Conservation (phyloP, 2,329 filamentous ascomycete genomes). For the Fusarium sublunatum region DNA sequence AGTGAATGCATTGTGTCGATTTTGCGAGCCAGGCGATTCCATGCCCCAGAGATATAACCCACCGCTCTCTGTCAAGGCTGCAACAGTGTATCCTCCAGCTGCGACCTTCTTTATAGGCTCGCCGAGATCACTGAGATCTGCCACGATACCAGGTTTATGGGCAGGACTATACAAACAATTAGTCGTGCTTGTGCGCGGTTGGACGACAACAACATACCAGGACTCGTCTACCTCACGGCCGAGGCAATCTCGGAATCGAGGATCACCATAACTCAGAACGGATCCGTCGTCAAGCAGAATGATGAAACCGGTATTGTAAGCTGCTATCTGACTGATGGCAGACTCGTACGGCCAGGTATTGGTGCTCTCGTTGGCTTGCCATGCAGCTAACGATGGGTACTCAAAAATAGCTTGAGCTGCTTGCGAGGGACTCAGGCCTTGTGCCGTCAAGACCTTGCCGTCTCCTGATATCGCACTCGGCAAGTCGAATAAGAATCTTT, state of each 20-base stretch:
- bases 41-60: slow-evolving; percentile 72
- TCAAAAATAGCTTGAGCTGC: slow-evolving; percentile 27
- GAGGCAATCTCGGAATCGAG: slow-evolving; percentile 67
- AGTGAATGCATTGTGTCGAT: slow-evolving; percentile 51
- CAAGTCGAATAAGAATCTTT: slow-evolving; percentile 11
- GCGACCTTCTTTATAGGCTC: slow-evolving; percentile 64
- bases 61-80: slow-evolving; percentile 67
- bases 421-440: background rate
- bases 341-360: slow-evolving; percentile 41
- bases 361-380: slow-evolving; percentile 12
- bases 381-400: slow-evolving; percentile 41
- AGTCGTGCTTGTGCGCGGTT: slow-evolving; percentile 6
- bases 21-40: slow-evolving; percentile 35
- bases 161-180: slow-evolving; percentile 55
- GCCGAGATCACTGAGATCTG: slow-evolving; percentile 63
- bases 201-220: slow-evolving; percentile 44
- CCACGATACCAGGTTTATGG: slow-evolving; percentile 57
- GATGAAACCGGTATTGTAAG: slow-evolving; percentile 63
- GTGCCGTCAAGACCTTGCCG: slow-evolving; percentile 20
- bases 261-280: slow-evolving; percentile 68
- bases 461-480: slow-evolving; percentile 33
- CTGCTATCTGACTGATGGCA: slow-evolving; percentile 55
- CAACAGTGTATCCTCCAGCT: slow-evolving; percentile 67
- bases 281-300: slow-evolving; percentile 57
- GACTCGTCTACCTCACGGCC: slow-evolving; percentile 59